Conservation (phyloP, 1,284 basidiomycete genomes). For the Ustilago lituana region DNA sequence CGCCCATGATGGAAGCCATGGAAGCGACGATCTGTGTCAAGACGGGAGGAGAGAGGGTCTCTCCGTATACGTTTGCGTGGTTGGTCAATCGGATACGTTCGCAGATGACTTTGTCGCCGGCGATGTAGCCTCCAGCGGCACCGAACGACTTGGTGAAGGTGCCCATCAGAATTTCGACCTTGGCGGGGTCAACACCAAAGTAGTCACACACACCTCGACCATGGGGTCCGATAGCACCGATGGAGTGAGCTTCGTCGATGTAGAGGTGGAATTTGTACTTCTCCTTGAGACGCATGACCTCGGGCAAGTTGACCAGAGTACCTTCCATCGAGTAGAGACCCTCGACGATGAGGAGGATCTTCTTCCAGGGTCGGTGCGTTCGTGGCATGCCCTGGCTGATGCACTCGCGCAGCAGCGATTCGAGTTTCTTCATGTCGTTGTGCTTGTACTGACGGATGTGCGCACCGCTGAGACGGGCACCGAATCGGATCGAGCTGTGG, state of each 20-base stretch:
- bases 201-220: conserved; percentile 96
- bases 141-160: conserved; percentile 99
- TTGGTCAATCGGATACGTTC: conserved; percentile 83
- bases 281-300: conserved; percentile 85
- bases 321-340: conserved; percentile 99
- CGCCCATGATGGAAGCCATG: conserved; percentile 96
- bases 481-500: conserved; percentile 93
- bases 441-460: conserved; percentile 95
- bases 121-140: conserved; percentile 93
- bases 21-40: conserved; percentile 89
- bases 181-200: conserved; percentile 83
- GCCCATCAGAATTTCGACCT: conserved; percentile 95
- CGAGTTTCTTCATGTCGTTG: conserved; percentile 88
- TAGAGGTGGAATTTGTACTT: conserved; percentile 99
- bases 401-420: conserved; percentile 83
- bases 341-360: conserved; percentile 94
- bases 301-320: conserved; percentile 85
- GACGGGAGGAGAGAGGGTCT: conserved; percentile 89
- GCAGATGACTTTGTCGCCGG: conserved; percentile 82
- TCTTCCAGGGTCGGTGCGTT: conserved; percentile 98
- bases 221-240: conserved; percentile 91
- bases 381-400: conserved; percentile 97
- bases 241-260: conserved; percentile 96
- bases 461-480: conserved; percentile 87
- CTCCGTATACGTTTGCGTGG: conserved; percentile 87